These are phyloP conservation scores for Emergomyces africanus DNA, from an alignment of 2,329 filamentous ascomycete species.

Conservation along the genomic window DNA sequence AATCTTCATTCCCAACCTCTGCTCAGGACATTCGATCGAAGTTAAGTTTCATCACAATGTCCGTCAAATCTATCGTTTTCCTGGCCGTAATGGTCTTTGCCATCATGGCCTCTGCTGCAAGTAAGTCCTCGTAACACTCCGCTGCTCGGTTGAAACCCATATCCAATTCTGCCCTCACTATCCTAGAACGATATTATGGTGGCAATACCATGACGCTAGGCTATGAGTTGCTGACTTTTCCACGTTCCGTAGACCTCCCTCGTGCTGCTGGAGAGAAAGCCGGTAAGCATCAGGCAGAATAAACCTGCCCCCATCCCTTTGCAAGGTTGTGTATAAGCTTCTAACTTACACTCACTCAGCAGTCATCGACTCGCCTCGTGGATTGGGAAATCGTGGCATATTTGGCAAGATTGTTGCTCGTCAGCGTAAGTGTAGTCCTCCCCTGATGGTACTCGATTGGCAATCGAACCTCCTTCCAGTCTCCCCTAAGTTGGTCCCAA, in stretches of 20 bases:
- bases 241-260: neutral
- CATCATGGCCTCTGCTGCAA: slow-evolving; percentile 7
- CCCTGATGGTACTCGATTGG: neutral
- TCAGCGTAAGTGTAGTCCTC: neutral
- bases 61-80: slow-evolving; percentile 11
- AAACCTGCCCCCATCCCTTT: neutral
- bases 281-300: neutral
- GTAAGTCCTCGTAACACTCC: slow-evolving; percentile 11
- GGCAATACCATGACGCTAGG: neutral
- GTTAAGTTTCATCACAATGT: slow-evolving; percentile 4
- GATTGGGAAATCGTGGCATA: neutral
- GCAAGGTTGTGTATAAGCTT: neutral
- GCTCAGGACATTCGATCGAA: neutral
- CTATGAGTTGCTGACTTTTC: neutral
- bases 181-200: neutral
- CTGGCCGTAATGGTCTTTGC: slow-evolving; percentile 14
- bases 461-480: neutral
- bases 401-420: neutral
- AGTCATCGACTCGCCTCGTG: neutral
- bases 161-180: neutral
- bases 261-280: neutral
- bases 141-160: neutral
- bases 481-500: neutral
- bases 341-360: neutral
- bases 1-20: slow-evolving; percentile 4